Conservation (phyloP, 2,329 filamentous ascomycete genomes). For the Colletotrichum sidae region DNA sequence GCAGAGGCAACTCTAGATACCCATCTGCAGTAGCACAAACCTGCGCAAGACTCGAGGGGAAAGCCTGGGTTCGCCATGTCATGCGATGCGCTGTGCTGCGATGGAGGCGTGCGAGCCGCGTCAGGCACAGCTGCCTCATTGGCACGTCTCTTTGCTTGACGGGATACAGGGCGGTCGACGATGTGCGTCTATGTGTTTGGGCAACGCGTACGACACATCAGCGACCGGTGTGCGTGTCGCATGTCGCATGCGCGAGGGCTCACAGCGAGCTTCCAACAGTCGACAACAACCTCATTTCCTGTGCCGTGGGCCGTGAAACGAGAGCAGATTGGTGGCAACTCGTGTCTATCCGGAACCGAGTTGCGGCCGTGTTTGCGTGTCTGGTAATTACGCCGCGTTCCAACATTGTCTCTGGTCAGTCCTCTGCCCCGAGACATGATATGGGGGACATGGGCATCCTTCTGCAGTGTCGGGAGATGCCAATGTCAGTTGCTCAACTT, state of each 20-base stretch:
- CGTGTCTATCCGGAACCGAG: constrained; percentile 1
- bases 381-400: too few species aligned
- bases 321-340: background rate
- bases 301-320: too few species aligned
- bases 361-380: background rate
- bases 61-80: background rate
- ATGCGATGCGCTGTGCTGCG: background rate
- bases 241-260: too few species aligned
- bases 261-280: too few species aligned
- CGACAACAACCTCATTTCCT: too few species aligned
- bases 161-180: too few species aligned
- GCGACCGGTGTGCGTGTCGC: too few species aligned
- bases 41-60: background rate
- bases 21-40: too few species aligned
- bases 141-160: constrained; percentile 10
- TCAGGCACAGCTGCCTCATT: constrained; percentile 32
- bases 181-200: too few species aligned
- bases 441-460: too few species aligned
- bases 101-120: background rate
- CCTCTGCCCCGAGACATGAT: background rate
- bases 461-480: constrained; percentile 8
- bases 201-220: too few species aligned
- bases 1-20: background rate
- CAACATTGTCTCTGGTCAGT: background rate
- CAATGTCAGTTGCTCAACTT: constrained; percentile 20